Conservation (phyloP, 768 basidiomycete genomes). For the Tricholoma hemisulphureum region DNA sequence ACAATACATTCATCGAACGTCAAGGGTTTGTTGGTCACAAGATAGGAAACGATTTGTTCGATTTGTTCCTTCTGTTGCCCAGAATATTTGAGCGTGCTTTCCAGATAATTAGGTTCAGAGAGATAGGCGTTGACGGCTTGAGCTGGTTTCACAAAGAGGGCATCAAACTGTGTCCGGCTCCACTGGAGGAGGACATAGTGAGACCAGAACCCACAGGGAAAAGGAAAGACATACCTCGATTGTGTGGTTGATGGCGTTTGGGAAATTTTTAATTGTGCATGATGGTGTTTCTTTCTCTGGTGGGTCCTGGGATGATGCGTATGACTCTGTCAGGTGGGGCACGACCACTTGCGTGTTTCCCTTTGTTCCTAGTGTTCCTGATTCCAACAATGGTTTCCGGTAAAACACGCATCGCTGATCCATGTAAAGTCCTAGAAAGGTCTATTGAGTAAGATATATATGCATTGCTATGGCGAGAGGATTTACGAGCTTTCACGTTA, state of each 20-base stretch:
- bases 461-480: slow-evolving; percentile 6
- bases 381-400: slow-evolving; percentile 92
- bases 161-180: slow-evolving; percentile 91
- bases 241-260: slow-evolving; percentile 95
- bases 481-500: slow-evolving; percentile 91
- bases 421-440: slow-evolving; percentile 85
- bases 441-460: background rate
- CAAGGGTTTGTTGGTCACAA: slow-evolving; percentile 90
- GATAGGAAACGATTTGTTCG: slow-evolving; percentile 82
- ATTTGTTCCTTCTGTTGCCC: slow-evolving; percentile 90
- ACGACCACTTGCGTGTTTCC: slow-evolving; percentile 96
- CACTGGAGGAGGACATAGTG: slow-evolving; percentile 50
- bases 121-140: slow-evolving; percentile 96
- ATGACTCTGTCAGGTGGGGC: slow-evolving; percentile 93
- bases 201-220: background rate
- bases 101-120: slow-evolving; percentile 93
- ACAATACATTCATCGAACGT: slow-evolving; percentile 97
- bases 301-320: slow-evolving; percentile 96
- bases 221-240: slow-evolving; percentile 69
- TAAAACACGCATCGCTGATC: slow-evolving; percentile 97
- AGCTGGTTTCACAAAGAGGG: slow-evolving; percentile 88
- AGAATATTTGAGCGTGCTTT: slow-evolving; percentile 85
- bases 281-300: slow-evolving; percentile 97
- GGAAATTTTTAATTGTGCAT: slow-evolving; percentile 99
- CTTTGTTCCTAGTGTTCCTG: slow-evolving; percentile 97